Conservation (phyloP, 345 rosid species). For the Kernera saxatilis region DNA sequence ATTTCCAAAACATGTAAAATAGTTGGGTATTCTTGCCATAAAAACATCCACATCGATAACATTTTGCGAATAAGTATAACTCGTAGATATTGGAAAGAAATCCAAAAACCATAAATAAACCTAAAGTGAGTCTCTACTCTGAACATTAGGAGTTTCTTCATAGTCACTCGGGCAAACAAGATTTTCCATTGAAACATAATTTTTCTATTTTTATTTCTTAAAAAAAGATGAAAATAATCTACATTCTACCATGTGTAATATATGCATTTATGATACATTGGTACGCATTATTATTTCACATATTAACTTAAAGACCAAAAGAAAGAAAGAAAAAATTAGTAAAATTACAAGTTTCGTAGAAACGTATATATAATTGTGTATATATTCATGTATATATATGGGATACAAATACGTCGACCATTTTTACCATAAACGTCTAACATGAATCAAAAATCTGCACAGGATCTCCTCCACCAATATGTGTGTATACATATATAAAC, state of each 20-base stretch:
- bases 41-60: no score
- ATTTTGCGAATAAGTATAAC: no score
- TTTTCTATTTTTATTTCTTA: no score
- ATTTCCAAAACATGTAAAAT: no score
- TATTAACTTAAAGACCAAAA: not conserved
- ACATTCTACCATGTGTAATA: not conserved
- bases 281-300: not conserved
- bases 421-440: constrained; percentile 9
- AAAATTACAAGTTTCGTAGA: not conserved
- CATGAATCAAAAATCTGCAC: constrained; percentile 19
- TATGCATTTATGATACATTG: not conserved
- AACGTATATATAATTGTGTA: not conserved
- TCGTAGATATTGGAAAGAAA: not conserved
- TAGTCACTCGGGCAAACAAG: not conserved
- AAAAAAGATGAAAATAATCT: no score
- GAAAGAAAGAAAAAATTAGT: not conserved
- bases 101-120: not conserved
- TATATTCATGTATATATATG: not conserved
- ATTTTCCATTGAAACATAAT: not conserved
- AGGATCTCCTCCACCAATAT: not conserved
- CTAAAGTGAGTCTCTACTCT: not conserved
- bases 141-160: not conserved
- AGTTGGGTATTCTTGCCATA: no score
- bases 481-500: not conserved
- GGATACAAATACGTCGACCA: constrained; percentile 2